Conservation (phyloP, 148 eudicot species). For the Vaccinium vitisidaea region DNA sequence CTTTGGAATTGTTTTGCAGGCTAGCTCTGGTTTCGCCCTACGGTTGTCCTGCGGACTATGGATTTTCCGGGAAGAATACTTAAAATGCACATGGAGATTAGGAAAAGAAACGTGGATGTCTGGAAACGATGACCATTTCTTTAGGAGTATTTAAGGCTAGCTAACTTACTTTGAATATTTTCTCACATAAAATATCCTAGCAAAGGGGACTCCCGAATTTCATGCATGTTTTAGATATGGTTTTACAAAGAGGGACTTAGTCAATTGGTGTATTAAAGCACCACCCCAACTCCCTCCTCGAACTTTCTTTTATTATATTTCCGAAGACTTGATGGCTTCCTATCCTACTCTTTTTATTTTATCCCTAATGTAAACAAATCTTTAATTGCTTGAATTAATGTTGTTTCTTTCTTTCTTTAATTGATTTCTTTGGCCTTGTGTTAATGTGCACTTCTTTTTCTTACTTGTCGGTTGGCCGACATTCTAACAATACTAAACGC, state of each 20-base stretch:
- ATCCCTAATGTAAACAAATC: neutral
- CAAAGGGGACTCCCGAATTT: neutral
- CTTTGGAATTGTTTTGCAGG: conserved; percentile 13
- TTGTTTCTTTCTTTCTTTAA: too few species aligned
- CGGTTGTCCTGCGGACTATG: neutral
- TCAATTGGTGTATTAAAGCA: neutral
- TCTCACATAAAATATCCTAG: neutral
- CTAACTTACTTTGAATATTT: neutral
- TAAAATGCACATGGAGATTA: neutral
- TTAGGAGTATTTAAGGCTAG: neutral
- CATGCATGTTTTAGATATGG: conserved; percentile 7
- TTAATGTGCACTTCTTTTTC: too few species aligned
- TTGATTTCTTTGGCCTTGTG: too few species aligned
- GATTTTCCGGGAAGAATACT: neutral
- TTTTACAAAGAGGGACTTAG: neutral
- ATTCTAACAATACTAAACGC: too few species aligned
- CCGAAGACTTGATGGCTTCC: neutral
- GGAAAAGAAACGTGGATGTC: neutral
- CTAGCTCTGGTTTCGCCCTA: conserved; percentile 8
- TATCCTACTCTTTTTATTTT: neutral
- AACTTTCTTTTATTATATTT: neutral
- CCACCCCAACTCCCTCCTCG: neutral
- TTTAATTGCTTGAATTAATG: neutral
- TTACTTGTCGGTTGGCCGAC: too few species aligned
- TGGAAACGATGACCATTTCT: neutral